phyloP scores from a whole-genome alignment of 1,139 yeast species.

The Suhomyces maxii region DNA sequence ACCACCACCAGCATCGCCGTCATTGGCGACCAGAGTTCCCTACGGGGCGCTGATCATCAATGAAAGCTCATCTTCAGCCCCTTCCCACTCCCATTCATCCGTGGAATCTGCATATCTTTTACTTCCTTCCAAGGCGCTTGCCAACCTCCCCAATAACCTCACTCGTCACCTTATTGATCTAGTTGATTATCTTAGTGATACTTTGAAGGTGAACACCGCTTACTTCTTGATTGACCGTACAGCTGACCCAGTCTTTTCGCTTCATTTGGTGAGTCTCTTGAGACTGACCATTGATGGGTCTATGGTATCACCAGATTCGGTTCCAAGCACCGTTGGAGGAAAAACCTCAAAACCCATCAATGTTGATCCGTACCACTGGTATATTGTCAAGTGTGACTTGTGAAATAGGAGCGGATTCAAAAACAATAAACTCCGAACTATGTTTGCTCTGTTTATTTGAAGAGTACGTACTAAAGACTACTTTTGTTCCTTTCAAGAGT shows the following conservation, averaged over 20 bases:
- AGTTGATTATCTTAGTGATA: constrained; percentile 6
- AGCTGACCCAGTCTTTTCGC: constrained; percentile 1
- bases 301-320: constrained; percentile 2
- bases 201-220: constrained; percentile 2
- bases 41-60: background rate
- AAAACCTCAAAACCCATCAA: background rate
- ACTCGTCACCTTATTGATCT: constrained; percentile 3
- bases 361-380: constrained; percentile 8
- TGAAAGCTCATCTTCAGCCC: background rate
- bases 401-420: background rate
- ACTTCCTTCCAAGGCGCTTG: background rate
- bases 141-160: constrained; percentile 4
- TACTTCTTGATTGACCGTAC: constrained; percentile 7
- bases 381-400: constrained; percentile 2
- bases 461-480: no score
- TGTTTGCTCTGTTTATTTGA: no score
- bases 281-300: constrained; percentile 5
- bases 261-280: constrained; percentile 5
- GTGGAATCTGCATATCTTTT: constrained; percentile 2
- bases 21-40: background rate
- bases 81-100: background rate
- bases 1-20: background rate
- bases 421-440: background rate
- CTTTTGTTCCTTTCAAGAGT: no score
- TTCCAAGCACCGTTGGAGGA: background rate